A percentile compares a stretch with the other conserved stretches of the same genome.
phyloP scores from a whole-genome alignment of 2,329 filamentous ascomycete species.

The Ophiostoma pallidulum region DNA sequence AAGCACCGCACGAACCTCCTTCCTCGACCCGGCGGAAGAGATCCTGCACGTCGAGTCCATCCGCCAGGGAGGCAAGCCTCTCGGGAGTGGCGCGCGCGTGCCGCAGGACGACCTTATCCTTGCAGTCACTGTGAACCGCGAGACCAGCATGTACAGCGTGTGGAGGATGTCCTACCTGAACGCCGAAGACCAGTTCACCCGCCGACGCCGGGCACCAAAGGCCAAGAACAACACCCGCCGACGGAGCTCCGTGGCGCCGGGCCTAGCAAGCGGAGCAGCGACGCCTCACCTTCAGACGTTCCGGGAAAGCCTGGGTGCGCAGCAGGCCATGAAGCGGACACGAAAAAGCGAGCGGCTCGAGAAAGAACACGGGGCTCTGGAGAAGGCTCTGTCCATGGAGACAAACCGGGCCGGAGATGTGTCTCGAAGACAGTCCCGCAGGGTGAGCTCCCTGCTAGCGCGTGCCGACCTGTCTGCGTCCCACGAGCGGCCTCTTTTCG shows the following conservation, averaged over 20 bases:
- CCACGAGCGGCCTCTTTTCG: conserved; percentile 71
- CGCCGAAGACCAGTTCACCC: conserved; percentile 48
- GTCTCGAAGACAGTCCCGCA: conserved; percentile 54
- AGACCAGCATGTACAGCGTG: conserved; percentile 67
- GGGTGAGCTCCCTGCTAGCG: conserved; percentile 85
- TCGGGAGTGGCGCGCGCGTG: conserved; percentile 31
- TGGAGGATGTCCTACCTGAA: conserved; percentile 76
- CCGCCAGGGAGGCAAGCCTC: conserved; percentile 31
- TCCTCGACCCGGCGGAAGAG: conserved; percentile 69
- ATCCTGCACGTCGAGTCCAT: conserved; percentile 71
- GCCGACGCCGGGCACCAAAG: conserved; percentile 37
- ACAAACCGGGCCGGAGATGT: conserved; percentile 50
- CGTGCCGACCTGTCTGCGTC: conserved; percentile 78
- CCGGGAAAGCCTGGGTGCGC: conserved; percentile 67
- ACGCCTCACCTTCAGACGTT: conserved; percentile 64
- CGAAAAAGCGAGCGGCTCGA: conserved; percentile 43
- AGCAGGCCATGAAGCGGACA: conserved; percentile 42
- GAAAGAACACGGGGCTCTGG: conserved; percentile 34
- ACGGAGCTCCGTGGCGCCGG: conserved; percentile 56
- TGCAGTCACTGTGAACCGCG: conserved; percentile 71
- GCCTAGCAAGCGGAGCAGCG: conserved; percentile 61
- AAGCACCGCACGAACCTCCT: conserved; percentile 34
- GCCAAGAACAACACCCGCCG: conserved; percentile 40
- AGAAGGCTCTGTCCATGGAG: conserved; percentile 62
- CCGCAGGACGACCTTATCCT: conserved; percentile 50